Percentiles rank a stretch among this genome's conserved stretches.
These are phyloP conservation scores for Aspergillus candidus DNA, from an alignment of 2,329 filamentous ascomycete species.

Conservation along the genomic window DNA sequence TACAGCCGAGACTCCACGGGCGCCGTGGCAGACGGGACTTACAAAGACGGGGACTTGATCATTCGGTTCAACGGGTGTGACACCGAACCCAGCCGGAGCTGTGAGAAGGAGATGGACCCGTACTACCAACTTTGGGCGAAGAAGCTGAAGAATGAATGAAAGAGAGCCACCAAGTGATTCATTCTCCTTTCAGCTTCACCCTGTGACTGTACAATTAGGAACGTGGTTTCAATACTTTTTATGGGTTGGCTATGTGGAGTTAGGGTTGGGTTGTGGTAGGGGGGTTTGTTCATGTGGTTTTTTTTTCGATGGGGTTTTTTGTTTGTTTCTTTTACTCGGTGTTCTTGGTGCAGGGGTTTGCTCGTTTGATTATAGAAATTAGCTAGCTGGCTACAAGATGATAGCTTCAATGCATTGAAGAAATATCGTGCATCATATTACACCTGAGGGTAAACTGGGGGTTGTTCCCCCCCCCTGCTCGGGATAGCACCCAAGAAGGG, in stretches of 20 bases:
- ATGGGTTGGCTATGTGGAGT: no score
- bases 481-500: no score
- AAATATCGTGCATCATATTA: no score
- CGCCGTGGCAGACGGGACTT: conserved; percentile 52
- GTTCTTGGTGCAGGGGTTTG: conserved; percentile 3
- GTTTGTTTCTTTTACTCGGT: conserved; percentile 3
- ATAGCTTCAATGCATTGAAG: no score
- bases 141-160: conserved; percentile 20
- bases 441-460: no score
- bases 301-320: no score
- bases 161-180: neutral
- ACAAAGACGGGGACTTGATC: conserved; percentile 77
- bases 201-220: no score
- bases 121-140: conserved; percentile 43
- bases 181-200: neutral
- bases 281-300: neutral
- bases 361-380: no score
- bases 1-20: conserved; percentile 53
- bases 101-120: conserved; percentile 64
- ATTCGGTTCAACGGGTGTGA: conserved; percentile 73
- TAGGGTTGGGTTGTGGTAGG: neutral
- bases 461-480: no score
- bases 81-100: conserved; percentile 51
- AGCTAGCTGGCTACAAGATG: no score
- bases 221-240: no score